A percentile compares a stretch with the other conserved stretches of the same genome.
Evolutionary conservation across 1,284 basidiomycete genomes (phyloP).

Genomic region (Phylloporus sp.): DNA sequence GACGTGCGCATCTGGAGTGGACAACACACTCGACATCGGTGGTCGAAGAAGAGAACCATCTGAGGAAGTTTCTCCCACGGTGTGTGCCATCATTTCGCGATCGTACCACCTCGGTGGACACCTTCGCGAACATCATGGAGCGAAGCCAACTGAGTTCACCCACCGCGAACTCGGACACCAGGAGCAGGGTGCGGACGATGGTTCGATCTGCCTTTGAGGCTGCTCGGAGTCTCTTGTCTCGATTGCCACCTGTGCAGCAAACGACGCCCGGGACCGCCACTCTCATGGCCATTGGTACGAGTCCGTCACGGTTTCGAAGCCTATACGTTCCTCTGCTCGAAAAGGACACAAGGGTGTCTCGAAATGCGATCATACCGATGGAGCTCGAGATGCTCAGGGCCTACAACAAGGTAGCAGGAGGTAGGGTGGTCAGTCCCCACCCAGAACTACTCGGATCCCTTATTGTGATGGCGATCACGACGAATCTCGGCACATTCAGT

Average conservation of each 20-base stretch:
- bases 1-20: too few species aligned
- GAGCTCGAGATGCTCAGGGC: constrained; percentile 1
- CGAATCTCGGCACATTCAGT: neutral
- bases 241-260: neutral
- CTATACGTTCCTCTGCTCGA: constrained; percentile 11
- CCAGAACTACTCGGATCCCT: neutral
- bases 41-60: neutral
- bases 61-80: neutral
- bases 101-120: neutral
- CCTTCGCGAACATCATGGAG: neutral
- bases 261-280: neutral
- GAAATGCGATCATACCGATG: neutral
- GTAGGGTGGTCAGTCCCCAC: neutral
- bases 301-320: neutral
- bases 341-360: neutral
- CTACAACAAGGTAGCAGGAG: neutral
- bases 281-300: neutral
- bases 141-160: neutral
- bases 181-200: neutral
- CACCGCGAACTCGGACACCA: neutral
- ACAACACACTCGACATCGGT: neutral
- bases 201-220: neutral
- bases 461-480: neutral
- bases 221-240: constrained; percentile 7
- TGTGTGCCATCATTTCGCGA: neutral